Evolutionary conservation across 306 rosid genomes (phyloP).

Genomic region (Lagenaria siceraria): DNA sequence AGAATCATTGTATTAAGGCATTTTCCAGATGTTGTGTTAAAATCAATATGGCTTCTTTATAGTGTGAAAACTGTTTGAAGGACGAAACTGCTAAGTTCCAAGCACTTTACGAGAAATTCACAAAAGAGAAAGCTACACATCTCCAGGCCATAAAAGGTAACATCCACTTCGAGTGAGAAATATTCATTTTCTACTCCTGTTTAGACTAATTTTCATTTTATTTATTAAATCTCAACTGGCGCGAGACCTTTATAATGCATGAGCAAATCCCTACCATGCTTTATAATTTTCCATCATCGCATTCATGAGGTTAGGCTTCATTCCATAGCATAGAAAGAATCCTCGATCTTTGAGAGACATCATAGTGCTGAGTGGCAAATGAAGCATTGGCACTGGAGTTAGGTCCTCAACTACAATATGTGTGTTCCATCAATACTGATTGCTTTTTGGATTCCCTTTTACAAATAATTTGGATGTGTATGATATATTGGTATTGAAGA

Average conservation of each 20-base stretch:
- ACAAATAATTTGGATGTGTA: background rate
- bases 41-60: conserved; percentile 16
- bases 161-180: background rate
- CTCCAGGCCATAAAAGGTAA: conserved; percentile 71
- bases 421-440: background rate
- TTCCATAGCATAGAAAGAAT: background rate
- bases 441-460: background rate
- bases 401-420: background rate
- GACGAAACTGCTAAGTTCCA: conserved; percentile 62
- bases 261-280: background rate
- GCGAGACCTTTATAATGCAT: background rate
- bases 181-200: background rate
- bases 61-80: conserved; percentile 81
- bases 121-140: conserved; percentile 59
- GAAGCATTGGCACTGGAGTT: background rate
- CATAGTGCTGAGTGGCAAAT: background rate
- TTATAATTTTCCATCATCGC: background rate
- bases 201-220: background rate
- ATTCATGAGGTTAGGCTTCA: background rate
- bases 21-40: background rate
- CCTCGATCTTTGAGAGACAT: background rate
- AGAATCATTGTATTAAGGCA: conserved; percentile 1
- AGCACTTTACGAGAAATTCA: conserved; percentile 61
- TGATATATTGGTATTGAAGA: background rate
- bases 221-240: background rate